phyloP scores from a whole-genome alignment of 2,329 filamentous ascomycete genomes.

The Meredithiella fracta region DNA sequence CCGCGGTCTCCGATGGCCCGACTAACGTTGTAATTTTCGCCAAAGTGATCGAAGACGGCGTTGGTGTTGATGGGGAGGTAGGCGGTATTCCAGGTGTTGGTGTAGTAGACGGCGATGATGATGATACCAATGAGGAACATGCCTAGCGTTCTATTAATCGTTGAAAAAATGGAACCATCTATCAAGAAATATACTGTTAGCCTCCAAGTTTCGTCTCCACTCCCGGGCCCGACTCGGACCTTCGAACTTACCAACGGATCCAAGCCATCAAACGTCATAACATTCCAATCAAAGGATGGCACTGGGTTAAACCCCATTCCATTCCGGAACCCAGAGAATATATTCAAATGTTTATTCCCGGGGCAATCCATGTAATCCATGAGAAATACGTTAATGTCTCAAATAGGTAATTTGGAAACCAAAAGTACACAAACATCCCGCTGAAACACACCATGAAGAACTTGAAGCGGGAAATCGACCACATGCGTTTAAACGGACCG shows the following conservation, averaged over 20 bases:
- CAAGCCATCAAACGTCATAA: constrained; percentile 18
- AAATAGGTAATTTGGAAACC: constrained; percentile 37
- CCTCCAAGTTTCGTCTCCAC: too few relatives aligned
- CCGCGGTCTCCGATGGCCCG: background rate
- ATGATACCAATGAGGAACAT: constrained; percentile 38
- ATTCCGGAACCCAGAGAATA: constrained; percentile 23
- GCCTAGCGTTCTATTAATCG: constrained; percentile 44
- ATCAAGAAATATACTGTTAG: background rate
- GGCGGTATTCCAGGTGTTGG: constrained; percentile 38
- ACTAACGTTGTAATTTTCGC: background rate
- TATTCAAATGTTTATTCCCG: constrained; percentile 23
- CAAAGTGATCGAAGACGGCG: background rate
- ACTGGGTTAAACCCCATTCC: constrained; percentile 26
- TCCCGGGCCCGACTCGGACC: too few relatives aligned
- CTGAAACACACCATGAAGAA: constrained; percentile 30
- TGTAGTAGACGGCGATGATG: constrained; percentile 40
- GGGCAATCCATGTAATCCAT: constrained; percentile 40
- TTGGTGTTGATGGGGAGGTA: constrained; percentile 34
- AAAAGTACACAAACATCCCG: constrained; percentile 37
- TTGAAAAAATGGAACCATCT: constrained; percentile 38
- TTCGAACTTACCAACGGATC: constrained; percentile 30
- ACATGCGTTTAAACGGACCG: constrained; percentile 24
- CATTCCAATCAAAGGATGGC: constrained; percentile 30
- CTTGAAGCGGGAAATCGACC: constrained; percentile 27
- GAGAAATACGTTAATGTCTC: constrained; percentile 30